Evolutionary conservation across 495 filamentous ascomycete genomes (phyloP).

Genomic region (Penicillium cataractarum): DNA sequence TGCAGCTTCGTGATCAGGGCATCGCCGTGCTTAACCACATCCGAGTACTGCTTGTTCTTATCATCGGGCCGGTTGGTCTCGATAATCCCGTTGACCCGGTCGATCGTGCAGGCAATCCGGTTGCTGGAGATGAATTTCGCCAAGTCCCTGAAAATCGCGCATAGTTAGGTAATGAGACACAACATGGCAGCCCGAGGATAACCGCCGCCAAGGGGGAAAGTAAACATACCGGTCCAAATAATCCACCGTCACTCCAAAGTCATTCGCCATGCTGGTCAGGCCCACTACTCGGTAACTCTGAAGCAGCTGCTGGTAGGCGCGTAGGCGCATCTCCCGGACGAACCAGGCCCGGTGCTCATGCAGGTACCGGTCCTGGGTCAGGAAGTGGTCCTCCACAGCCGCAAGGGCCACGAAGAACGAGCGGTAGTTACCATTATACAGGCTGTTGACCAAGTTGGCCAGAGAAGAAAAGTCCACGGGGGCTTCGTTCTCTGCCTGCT

Average conservation of each 20-base stretch:
- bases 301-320: conserved; percentile 94
- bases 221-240: conserved; percentile 81
- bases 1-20: conserved; percentile 97
- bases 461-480: conserved; percentile 81
- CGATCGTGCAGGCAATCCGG: conserved; percentile 93
- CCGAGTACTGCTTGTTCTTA: conserved; percentile 98
- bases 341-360: conserved; percentile 95
- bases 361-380: conserved; percentile 90
- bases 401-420: conserved; percentile 89
- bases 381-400: conserved; percentile 90
- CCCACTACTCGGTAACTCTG: conserved; percentile 97
- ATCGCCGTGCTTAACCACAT: conserved; percentile 96
- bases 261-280: conserved; percentile 89
- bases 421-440: conserved; percentile 92
- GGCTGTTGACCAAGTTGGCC: conserved; percentile 81
- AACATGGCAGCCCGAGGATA: neutral
- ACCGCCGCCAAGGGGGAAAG: neutral
- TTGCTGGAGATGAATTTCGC: conserved; percentile 96
- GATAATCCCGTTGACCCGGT: conserved; percentile 95
- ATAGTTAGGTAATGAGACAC: conserved; percentile 4
- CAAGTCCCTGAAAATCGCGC: conserved; percentile 67
- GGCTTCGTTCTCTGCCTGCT: conserved; percentile 72
- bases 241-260: conserved; percentile 95
- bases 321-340: conserved; percentile 94
- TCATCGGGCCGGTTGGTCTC: conserved; percentile 97